phyloP scores from a whole-genome alignment of 306 rosid species.

The Gleditsia sinensis region DNA sequence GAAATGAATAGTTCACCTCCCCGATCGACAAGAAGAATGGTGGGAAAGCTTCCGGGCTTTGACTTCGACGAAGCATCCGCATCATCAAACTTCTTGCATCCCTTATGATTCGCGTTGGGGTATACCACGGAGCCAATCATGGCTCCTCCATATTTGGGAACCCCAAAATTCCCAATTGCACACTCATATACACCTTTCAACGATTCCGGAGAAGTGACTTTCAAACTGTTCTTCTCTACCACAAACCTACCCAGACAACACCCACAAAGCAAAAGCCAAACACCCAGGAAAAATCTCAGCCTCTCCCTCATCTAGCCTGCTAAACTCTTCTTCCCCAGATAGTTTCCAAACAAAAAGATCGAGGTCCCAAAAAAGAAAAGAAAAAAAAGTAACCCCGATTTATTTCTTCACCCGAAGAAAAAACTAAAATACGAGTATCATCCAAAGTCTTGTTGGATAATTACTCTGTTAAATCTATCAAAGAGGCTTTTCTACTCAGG shows the following conservation, averaged over 20 bases:
- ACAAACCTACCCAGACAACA: constrained; percentile 73
- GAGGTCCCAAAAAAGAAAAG: constrained; percentile 22
- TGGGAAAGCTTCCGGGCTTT: constrained; percentile 74
- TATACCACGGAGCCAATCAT: constrained; percentile 71
- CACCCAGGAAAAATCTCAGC: constrained; percentile 41
- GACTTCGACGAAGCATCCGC: constrained; percentile 63
- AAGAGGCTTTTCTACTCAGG: constrained; percentile 10
- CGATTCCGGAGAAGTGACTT: constrained; percentile 62
- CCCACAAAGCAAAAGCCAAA: constrained; percentile 60
- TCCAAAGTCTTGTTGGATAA: too few relatives aligned
- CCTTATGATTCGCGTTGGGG: constrained; percentile 81
- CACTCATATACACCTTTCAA: constrained; percentile 75
- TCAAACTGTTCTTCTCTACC: constrained; percentile 95
- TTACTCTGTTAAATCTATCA: too few relatives aligned
- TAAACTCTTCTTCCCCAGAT: constrained; percentile 11
- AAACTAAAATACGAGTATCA: constrained; percentile 25
- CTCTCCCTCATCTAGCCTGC: constrained; percentile 47
- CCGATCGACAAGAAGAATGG: constrained; percentile 84
- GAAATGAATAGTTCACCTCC: constrained; percentile 59
- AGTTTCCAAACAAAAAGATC: constrained; percentile 19
- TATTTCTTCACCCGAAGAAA: not conserved
- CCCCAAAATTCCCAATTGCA: constrained; percentile 97
- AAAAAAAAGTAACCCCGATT: not conserved
- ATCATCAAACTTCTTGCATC: constrained; percentile 64
- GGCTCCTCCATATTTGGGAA: constrained; percentile 91